phyloP scores from a whole-genome alignment of 768 basidiomycete species.

The Rhizopogon salebrosus region DNA sequence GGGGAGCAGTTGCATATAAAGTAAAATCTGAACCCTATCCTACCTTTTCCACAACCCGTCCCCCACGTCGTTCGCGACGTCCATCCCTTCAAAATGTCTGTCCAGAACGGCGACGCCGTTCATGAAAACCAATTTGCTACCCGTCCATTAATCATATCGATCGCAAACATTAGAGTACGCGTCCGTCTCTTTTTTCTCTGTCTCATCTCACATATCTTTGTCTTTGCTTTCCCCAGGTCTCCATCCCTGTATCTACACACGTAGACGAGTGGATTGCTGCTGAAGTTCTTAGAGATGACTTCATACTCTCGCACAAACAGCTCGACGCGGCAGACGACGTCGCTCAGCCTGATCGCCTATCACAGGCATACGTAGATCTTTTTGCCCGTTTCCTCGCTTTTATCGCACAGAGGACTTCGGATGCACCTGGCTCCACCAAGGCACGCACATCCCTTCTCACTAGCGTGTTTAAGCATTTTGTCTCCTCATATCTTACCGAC shows the following conservation, averaged over 20 bases:
- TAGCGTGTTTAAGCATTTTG: conserved; percentile 75
- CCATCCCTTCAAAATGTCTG: conserved; percentile 25
- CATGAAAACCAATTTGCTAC: conserved; percentile 26
- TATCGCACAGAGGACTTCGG: conserved; percentile 57
- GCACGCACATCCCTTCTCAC: conserved; percentile 65
- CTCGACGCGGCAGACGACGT: conserved; percentile 52
- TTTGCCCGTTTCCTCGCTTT: conserved; percentile 80
- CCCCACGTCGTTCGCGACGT: conserved; percentile 5
- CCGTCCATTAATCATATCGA: conserved; percentile 30
- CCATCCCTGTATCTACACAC: conserved; percentile 81
- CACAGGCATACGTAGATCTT: conserved; percentile 71
- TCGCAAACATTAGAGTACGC: conserved; percentile 31
- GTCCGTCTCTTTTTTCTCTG: conserved; percentile 8
- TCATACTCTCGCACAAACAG: conserved; percentile 58
- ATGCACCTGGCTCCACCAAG: conserved; percentile 44
- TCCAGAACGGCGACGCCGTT: conserved; percentile 24
- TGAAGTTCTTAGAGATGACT: conserved; percentile 88
- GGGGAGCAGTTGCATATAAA: not conserved
- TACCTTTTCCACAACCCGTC: not conserved
- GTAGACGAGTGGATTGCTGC: conserved; percentile 88
- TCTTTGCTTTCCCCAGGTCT: conserved; percentile 44
- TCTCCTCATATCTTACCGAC: conserved; percentile 60
- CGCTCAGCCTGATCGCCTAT: conserved; percentile 45
- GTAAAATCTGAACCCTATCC: not conserved
- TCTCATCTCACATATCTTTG: not conserved